Base-by-base conservation (phyloP, 208 protist genomes). In the Jaenimonas drosophilae region DNA sequence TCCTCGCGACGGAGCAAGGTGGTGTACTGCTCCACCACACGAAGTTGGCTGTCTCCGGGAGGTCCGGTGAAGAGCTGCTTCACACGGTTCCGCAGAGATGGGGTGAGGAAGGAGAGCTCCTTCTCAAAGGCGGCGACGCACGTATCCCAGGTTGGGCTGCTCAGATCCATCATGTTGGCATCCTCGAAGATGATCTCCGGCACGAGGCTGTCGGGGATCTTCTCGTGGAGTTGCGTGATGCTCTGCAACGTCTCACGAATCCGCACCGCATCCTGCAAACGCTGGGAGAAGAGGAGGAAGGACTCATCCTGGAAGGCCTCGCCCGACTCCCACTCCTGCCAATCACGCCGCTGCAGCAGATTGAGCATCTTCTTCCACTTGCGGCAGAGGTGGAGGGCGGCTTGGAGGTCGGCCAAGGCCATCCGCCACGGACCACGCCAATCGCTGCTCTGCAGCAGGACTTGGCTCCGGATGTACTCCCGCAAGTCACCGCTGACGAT, bases 341-440 rank as follows among this genome's bases (percentile, higher is more conserved):
- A 94, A 40, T 89, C 74, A 6, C 33, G 27, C 14, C 64, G 34
- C 39, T 76, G 63, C 34, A 91, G 44, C 31, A 36, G 44, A 9
- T 46, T 52, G 2, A 70, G 59, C 9, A 71, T 79, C 19, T 53
- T 38, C 45, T 64, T 75, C 83, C 87, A 94, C 50, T 79, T 45
- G 34, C 65, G 64, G 62, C 76, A 86, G 14, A 90, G 36, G 7
- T 72, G 48, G 12, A 87, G 62, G 2, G 70, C 70, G 12, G 46
- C 53, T 26, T 69, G 54, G 28, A 94, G 64, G 28, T 84, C 64
- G 2, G 27, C 51, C 23, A 79, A 14, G 24, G 58, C 49, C 54
- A 91, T 82, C 24, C 78, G 79, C 83, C 87, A 94, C 54, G 73
- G 69, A 4, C 70, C 76, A 23, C 72, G 65, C 77, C 79, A 90